phyloP scores from a whole-genome alignment of 208 protist genomes.

The Leishmania guyanensis region DNA sequence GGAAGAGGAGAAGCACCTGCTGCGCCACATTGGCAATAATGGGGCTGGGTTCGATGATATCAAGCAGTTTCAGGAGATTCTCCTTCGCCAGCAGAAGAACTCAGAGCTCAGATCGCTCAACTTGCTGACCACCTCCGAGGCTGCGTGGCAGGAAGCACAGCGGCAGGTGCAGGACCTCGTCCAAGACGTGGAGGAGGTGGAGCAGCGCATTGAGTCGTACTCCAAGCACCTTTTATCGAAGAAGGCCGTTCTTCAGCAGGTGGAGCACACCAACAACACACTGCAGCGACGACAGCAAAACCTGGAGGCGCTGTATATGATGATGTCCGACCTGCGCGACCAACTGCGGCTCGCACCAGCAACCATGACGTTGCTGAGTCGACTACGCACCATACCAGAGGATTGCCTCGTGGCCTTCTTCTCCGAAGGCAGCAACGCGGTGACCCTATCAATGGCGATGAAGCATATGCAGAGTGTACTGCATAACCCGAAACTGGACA shows the following conservation, averaged over 20 bases:
- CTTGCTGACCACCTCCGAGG: constrained; percentile 53
- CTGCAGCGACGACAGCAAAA: constrained; percentile 83
- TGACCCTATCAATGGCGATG: constrained; percentile 64
- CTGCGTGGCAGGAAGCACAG: constrained; percentile 57
- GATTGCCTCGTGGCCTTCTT: constrained; percentile 62
- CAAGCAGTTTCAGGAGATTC: constrained; percentile 60
- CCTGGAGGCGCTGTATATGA: constrained; percentile 62
- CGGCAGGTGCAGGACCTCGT: constrained; percentile 61
- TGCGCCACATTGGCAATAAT: constrained; percentile 54
- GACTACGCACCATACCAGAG: constrained; percentile 48
- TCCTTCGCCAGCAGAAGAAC: constrained; percentile 71
- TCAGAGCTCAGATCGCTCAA: constrained; percentile 77
- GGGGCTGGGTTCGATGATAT: constrained; percentile 77
- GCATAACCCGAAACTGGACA: constrained; percentile 63
- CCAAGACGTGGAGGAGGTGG: constrained; percentile 73
- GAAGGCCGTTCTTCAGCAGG: constrained; percentile 74
- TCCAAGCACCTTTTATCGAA: constrained; percentile 76
- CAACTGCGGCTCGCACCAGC: constrained; percentile 64
- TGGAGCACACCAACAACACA: constrained; percentile 87
- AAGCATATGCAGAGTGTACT: constrained; percentile 74
- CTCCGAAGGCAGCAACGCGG: constrained; percentile 67
- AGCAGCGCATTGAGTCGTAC: constrained; percentile 77
- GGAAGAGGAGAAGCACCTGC: constrained; percentile 75
- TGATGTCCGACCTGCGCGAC: constrained; percentile 63
- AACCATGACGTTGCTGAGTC: constrained; percentile 43